Evolutionary conservation across 345 rosid species (phyloP), one percentile per base, ranked within the genome.

Genomic region (Syzygium aromaticum): DNA sequence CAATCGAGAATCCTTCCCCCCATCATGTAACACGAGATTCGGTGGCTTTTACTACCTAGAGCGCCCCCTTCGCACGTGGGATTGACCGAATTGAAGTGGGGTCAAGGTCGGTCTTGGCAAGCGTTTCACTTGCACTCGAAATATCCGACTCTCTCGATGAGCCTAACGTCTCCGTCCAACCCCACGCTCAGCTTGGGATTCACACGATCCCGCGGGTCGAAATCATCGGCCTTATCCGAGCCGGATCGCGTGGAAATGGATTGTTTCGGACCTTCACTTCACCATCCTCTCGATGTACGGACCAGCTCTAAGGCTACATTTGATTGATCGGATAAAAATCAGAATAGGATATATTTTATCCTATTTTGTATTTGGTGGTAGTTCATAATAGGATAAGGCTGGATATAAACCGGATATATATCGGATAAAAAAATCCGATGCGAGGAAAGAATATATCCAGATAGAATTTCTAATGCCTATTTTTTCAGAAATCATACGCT

Each of bases 51-150:
- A n/a, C n/a, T 25, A 57, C 64, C 28, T 5, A 11, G 11, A 13
- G 1, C 7, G 0, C 27, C 2, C 11, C 2, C 4, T 25, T 11
- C 11, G 11, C 3, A 6, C 0, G 30, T 57, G 28, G 64, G 64
- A 43, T 11, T 25, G 28, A 57, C 27, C 27, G 6, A 25, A 25
- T 57, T 11, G 7, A 11, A 28, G 64, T 12, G 28, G 64, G 11
- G 52, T 8, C 11, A 11, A 51, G 52, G 52, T 15, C 54, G 17
- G 6, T 52, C 15, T 15, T 5, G 54, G 17, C 17, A 15, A n/a
- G 17, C 33, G 13, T 61, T 61, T 6, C n/a, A 27, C 6, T 3
- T 14, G 33, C 17, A n/a, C 33, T 5, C 28, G 67, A 27, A n/a
- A 61, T 40, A 13, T n/a, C 12, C 2, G 8, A 13, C 17, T 4